These are phyloP conservation scores for Ogataea allantospora DNA, from an alignment of 805 yeast species.

Conservation along the genomic window DNA sequence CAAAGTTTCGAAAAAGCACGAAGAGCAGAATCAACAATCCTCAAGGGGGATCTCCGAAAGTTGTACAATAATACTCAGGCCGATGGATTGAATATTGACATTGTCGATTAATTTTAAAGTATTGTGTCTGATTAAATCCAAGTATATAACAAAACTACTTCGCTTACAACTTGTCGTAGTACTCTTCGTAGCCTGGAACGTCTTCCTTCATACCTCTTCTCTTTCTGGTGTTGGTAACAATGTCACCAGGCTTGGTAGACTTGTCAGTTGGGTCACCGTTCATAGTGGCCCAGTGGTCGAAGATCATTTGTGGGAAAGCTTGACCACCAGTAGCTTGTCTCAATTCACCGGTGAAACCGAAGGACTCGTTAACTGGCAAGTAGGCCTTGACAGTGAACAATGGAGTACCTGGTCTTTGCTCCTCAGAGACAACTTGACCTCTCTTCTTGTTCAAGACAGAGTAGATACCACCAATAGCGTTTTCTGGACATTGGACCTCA, in stretches of 20 bases:
- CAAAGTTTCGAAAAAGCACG: constrained; percentile 10
- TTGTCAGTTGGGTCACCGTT: constrained; percentile 92
- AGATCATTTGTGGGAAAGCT: constrained; percentile 99
- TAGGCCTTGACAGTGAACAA: constrained; percentile 99
- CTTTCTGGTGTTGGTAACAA: constrained; percentile 69
- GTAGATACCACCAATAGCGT: constrained; percentile 99
- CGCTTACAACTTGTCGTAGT: constrained; percentile 84
- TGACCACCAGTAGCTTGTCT: constrained; percentile 99
- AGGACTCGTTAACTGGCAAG: constrained; percentile 99
- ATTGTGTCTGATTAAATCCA: constrained; percentile 15
- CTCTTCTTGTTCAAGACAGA: constrained; percentile 98
- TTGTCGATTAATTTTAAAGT: constrained; percentile 5
- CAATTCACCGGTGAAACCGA: constrained; percentile 99
- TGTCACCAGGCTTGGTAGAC: constrained; percentile 60
- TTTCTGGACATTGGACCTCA: constrained; percentile 99
- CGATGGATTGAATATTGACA: constrained; percentile 15
- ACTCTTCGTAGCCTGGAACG: constrained; percentile 99
- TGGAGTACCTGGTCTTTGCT: constrained; percentile 99
- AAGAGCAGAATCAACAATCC: constrained; percentile 11
- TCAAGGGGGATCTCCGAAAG: constrained; percentile 8
- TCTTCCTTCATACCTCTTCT: constrained; percentile 95
- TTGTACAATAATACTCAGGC: constrained; percentile 5
- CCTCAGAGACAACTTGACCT: constrained; percentile 99
- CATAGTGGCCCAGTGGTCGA: constrained; percentile 96
- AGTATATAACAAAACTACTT: constrained; percentile 17